Evolutionary conservation across 768 basidiomycete genomes (phyloP), one percentile per base, ranked within the genome.

Genomic region (Termitomyces sp.): DNA sequence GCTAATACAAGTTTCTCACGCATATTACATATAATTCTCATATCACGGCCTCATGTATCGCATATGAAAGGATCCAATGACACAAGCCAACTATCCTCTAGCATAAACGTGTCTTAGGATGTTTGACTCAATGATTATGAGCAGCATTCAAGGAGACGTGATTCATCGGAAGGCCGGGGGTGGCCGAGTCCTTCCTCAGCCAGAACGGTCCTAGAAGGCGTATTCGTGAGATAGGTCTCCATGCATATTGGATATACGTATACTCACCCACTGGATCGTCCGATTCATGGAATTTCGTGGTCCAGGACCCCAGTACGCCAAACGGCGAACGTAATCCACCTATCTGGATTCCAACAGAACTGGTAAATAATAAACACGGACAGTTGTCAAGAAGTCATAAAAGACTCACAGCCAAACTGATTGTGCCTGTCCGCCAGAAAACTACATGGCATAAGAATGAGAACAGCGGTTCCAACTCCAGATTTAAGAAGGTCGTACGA

Each of bases 341-440:
- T 14, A 88, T 57, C 55, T 86, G 83, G 21, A 89, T 69, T 34
- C 78, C 86, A 37, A 82, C 77, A n/a, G 79, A 83, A 61, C 86
- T 87, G 54, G 46, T 48, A 41, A 55, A 57, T 17, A 8, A 10
- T 50, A 21, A 39, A 30, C 25, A 54, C 35, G 14, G 12, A 19
- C 14, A 43, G 11, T 45, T 32, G 25, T 12, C 21, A 37, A 11
- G 32, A 37, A 46, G 12, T 6, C n/a, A 11, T 17, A 6, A 21
- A 25, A 23, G 27, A 70, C 75, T 21, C 34, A 84, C 83, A 76
- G 78, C 85, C 85, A 86, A 17, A 85, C 76, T 12, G 79, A 72
- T 49, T 76, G 72, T 10, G 73, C 76, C 43, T 73, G 70, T 37
- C 83, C 83, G 0, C 84, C 83, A 32, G 78, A 82, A 25, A 71